Conservation (phyloP, 225 moss, liverwort and hornwort genomes). For the Anthoceros angustus region DNA sequence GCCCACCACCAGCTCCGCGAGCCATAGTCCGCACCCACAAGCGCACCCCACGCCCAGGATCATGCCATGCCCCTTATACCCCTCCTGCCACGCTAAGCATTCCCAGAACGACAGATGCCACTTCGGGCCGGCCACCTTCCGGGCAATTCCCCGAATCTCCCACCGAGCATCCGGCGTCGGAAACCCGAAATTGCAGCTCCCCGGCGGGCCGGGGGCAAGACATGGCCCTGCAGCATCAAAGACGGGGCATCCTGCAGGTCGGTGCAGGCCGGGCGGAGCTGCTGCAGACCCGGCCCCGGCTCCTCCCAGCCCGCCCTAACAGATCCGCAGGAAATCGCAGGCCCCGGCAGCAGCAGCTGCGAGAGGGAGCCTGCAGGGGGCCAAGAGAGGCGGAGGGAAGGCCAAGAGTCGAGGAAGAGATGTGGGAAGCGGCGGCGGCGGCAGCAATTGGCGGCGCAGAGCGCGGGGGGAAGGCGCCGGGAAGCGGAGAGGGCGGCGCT, state of each 20-base stretch:
- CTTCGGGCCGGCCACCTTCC: no score
- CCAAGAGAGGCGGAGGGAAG: not conserved
- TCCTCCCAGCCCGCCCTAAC: not conserved
- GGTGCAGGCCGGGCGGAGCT: not conserved
- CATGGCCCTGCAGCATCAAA: not conserved
- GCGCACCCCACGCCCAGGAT: no score
- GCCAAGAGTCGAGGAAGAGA: not conserved
- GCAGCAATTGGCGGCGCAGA: not conserved
- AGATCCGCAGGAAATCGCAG: not conserved
- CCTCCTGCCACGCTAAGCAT: no score
- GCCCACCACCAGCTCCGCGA: no score
- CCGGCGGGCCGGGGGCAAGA: no score
- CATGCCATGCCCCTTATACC: no score
- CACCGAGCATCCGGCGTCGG: no score
- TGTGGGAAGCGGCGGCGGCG: not conserved
- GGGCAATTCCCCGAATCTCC: no score
- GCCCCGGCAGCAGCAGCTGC: not conserved
- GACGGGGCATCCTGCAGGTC: not conserved
- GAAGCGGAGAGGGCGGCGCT: no score
- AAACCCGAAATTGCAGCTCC: no score
- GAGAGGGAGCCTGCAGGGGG: not conserved
- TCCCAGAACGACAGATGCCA: no score
- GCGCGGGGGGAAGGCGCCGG: not conserved
- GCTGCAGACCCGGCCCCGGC: not conserved
- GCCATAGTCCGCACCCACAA: no score